Evolutionary conservation across 768 basidiomycete species (phyloP), one percentile per base, ranked within the genome.

Genomic region (Leucocoprinus birnbaumii): DNA sequence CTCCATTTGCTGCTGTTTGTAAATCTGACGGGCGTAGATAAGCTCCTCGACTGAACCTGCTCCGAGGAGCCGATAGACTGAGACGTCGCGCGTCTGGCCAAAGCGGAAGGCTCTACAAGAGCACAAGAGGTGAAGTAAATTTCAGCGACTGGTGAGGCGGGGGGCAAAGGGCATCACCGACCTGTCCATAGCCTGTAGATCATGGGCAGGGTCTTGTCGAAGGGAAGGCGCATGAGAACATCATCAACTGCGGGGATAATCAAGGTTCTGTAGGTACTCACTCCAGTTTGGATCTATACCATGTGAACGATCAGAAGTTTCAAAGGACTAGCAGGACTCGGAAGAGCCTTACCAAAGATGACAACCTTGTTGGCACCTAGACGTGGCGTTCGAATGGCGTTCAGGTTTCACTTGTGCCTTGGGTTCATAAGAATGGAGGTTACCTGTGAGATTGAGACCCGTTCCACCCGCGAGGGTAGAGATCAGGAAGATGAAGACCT

Each of bases 1-100:
- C n/a, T 84, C 83, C 89, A 93, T 93, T 63, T 92, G 89, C 65
- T 95, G 94, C 59, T 94, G 91, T 66, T 95, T 95, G 71, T 94
- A 94, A 19, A 96, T 81, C 64, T 95, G 93, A 11, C 92, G 83
- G 0, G 89, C 89, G 62, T 94, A 94, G 18, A 94, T 91, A 41
- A 92, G 70, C 65, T 95, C 92, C 63, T 94, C 92, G 11, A 94
- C 77, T 6, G 91, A 90, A 2, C 94, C 93, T 2, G 91, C 91
- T 0, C 89, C 91, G 14, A 96, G 75, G 6, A 96, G 76, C 34
- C 94, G 82, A 62, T 85, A 92, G 1, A 95, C 92, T 1, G 81
- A 76, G 19, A 96, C 94, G 62, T 94, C 87, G 18, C 92, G 86
- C 1, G 79, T 84, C 68, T 96, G 94, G 13, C 94, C 94, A 57